These are phyloP conservation scores for Nidularia sp. DNA, from an alignment of 768 basidiomycete genomes.

Conservation along the genomic window DNA sequence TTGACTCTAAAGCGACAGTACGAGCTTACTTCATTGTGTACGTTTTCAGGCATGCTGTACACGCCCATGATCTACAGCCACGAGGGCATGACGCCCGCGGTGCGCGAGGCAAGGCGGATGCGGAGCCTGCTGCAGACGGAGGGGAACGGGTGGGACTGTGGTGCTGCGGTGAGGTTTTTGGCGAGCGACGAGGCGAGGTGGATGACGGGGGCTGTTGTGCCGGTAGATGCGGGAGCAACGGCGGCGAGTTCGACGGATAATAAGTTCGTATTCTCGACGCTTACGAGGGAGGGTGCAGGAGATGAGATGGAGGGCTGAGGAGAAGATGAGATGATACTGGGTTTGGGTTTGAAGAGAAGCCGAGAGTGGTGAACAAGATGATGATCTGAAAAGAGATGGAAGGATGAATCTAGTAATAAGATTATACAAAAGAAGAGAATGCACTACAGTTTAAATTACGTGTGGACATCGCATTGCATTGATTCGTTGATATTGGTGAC, in stretches of 20 bases:
- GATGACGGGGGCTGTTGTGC: conserved; percentile 35
- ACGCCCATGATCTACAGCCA: conserved; percentile 36
- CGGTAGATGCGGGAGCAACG: conserved; percentile 38
- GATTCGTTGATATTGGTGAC: too few species aligned
- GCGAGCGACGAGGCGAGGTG: conserved; percentile 38
- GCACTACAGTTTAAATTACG: too few species aligned
- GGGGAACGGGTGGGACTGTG: conserved; percentile 40
- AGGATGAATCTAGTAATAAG: too few species aligned
- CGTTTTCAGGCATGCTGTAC: conserved; percentile 29
- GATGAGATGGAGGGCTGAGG: too few species aligned
- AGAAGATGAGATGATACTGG: too few species aligned
- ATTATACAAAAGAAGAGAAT: too few species aligned
- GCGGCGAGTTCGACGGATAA: conserved; percentile 17
- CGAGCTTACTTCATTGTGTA: background rate
- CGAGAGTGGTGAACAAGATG: too few species aligned
- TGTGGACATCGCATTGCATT: too few species aligned
- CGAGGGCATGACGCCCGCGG: conserved; percentile 25
- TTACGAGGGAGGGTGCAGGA: too few species aligned
- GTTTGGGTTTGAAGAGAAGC: too few species aligned
- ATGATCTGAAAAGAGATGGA: too few species aligned
- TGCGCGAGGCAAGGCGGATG: conserved; percentile 29
- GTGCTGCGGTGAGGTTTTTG: conserved; percentile 32
- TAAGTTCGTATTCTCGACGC: too few species aligned
- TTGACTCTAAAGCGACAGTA: background rate
- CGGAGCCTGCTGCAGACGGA: conserved; percentile 34